phyloP scores from a whole-genome alignment of 176 grass and related monocot genomes.

The Calamus simplicifolius region DNA sequence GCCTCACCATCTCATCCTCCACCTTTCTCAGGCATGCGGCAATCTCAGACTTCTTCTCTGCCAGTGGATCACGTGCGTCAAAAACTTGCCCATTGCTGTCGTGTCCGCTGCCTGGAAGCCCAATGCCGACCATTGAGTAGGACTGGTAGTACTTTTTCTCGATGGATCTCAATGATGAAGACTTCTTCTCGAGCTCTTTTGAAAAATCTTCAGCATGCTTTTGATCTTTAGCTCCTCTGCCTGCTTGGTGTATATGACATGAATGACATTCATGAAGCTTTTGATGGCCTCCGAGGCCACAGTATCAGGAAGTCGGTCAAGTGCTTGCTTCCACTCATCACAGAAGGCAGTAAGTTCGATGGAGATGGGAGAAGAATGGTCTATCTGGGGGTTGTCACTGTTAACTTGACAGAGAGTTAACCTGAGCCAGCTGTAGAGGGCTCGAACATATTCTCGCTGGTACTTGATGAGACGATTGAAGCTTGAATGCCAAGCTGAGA shows the following conservation, averaged over 20 bases:
- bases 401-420: constrained; percentile 77
- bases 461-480: constrained; percentile 89
- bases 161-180: constrained; percentile 58
- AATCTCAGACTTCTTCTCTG: constrained; percentile 87
- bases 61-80: constrained; percentile 81
- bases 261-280: constrained; percentile 82
- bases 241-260: constrained; percentile 92
- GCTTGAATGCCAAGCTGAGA: constrained; percentile 79
- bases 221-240: constrained; percentile 91
- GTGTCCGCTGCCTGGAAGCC: constrained; percentile 57
- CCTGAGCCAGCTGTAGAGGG: constrained; percentile 87
- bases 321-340: constrained; percentile 97
- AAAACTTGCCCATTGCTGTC: constrained; percentile 48
- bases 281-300: constrained; percentile 97
- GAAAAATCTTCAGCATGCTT: constrained; percentile 59
- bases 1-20: constrained; percentile 84
- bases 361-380: constrained; percentile 50
- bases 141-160: constrained; percentile 98
- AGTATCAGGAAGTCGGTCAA: constrained; percentile 77
- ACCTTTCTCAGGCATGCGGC: constrained; percentile 60
- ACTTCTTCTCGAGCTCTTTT: constrained; percentile 91
- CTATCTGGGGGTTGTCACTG: constrained; percentile 41
- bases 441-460: constrained; percentile 70
- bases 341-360: constrained; percentile 80
- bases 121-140: constrained; percentile 80